Percentiles rank a stretch among this genome's conserved stretches.
Evolutionary conservation across 768 basidiomycete genomes (phyloP).

Genomic region (Botryobasidium botryosum): DNA sequence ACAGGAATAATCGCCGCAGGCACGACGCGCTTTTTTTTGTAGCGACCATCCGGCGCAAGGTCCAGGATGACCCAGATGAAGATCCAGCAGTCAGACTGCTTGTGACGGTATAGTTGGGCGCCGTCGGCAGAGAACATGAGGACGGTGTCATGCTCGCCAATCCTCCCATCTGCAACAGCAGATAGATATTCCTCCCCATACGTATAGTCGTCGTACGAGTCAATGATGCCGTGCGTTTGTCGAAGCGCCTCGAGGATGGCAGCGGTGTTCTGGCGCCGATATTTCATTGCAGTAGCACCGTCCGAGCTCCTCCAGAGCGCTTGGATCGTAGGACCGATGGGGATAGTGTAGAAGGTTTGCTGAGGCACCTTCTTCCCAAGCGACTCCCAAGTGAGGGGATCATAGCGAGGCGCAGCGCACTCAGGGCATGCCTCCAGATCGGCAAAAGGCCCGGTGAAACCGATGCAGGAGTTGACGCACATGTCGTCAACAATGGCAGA

Average conservation of each 20-base stretch:
- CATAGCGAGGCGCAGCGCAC: too few relatives aligned
- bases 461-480: too few relatives aligned
- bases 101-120: constrained; percentile 25
- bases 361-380: too few relatives aligned
- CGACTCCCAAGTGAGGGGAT: too few relatives aligned
- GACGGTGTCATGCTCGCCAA: constrained; percentile 17
- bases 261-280: too few relatives aligned
- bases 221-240: background rate
- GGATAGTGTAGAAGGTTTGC: constrained; percentile 28
- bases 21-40: constrained; percentile 20
- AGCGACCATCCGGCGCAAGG: constrained; percentile 17
- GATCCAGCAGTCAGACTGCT: constrained; percentile 22
- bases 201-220: constrained; percentile 9
- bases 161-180: background rate
- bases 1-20: constrained; percentile 18
- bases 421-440: too few relatives aligned
- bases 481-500: too few relatives aligned
- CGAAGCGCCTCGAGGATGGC: too few relatives aligned
- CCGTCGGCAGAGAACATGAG: constrained; percentile 26
- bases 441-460: too few relatives aligned
- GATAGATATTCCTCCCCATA: constrained; percentile 11
- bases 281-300: constrained; percentile 17
- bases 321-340: constrained; percentile 28
- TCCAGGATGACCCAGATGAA: constrained; percentile 26
- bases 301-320: constrained; percentile 18